Base-by-base conservation (phyloP, 192 early-diverging fungal species). In the Coemansia biformis region DNA sequence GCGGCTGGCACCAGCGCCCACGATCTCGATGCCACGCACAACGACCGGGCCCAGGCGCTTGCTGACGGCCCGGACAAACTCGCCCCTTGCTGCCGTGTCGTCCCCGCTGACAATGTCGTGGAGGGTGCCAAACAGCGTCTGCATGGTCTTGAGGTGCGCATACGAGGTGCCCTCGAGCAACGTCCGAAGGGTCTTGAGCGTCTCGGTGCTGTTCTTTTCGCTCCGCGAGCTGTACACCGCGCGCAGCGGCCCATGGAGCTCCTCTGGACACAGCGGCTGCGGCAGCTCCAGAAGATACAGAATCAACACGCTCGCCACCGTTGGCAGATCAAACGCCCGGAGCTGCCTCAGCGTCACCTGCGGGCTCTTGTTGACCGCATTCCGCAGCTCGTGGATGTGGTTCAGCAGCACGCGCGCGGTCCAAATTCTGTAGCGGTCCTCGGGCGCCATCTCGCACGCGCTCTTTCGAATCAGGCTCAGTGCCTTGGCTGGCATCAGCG, bases 221-320 rank as follows among this genome's bases (percentile, higher is more conserved):
- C 51, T 60, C 9, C 59, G 52, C 21, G 67, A 28, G 42, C 57
- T 57, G 53, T 86, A 89, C 43, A 86, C 63, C 9, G 82, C 68
- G 33, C 81, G 78, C 29, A 82, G 69, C 7, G 82, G 70, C 14
- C 83, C 85, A 43, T 89, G 86, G 22, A 86, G 72, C 44, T 85
- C 83, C 55, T 76, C 78, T 6, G 85, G 83, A 12, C 84, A 59
- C 21, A 89, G 44, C 12, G 79, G 83, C 41, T 77, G 77, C 10
- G 84, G 84, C 6, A 89, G 61, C 54, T 89, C 86, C 58, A 84
- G 59, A n/a, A 89, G 62, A 43, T 84, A 89, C 12, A 86, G 62
- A 4, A 82, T 65, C 19, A 89, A 43, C 15, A 79, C 59, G 14
- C 80, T 83, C 15, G 79, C 80, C 4, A 86, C 59, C 4, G 83